These are phyloP conservation scores for Bremia lactucae DNA, from an alignment of 352 stramenopile species.

Conservation along the genomic window DNA sequence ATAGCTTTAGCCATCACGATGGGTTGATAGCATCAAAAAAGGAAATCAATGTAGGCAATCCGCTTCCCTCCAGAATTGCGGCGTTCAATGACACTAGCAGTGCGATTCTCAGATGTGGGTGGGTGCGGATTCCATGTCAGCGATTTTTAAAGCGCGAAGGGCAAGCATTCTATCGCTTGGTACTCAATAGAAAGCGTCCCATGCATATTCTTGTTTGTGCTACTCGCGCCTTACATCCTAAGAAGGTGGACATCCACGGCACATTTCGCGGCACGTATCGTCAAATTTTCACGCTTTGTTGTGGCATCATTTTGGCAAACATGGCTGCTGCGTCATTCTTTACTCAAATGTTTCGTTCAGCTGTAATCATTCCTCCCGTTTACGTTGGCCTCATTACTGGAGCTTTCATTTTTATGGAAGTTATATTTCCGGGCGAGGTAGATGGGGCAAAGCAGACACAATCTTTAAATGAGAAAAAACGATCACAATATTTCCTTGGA, in stretches of 20 bases:
- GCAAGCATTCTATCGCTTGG: slow-evolving; percentile 42
- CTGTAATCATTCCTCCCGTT: slow-evolving; percentile 42
- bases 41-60: slow-evolving; percentile 25
- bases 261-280: slow-evolving; percentile 48
- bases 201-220: slow-evolving; percentile 44
- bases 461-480: slow-evolving; percentile 1
- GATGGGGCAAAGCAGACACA: slow-evolving; percentile 26
- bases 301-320: slow-evolving; percentile 45
- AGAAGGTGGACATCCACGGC: slow-evolving; percentile 29
- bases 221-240: slow-evolving; percentile 8
- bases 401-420: slow-evolving; percentile 46
- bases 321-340: slow-evolving; percentile 34
- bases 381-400: slow-evolving; percentile 34
- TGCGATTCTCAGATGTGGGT: slow-evolving; percentile 50
- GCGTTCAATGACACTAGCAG: slow-evolving; percentile 32
- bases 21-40: slow-evolving; percentile 13
- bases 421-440: slow-evolving; percentile 40
- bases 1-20: no score
- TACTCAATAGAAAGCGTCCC: slow-evolving; percentile 39
- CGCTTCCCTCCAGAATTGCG: slow-evolving; percentile 37
- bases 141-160: slow-evolving; percentile 34
- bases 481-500: slow-evolving; percentile 12
- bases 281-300: slow-evolving; percentile 54
- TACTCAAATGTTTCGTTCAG: slow-evolving; percentile 36
- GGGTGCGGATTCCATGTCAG: slow-evolving; percentile 34